These are phyloP conservation scores for Fusarium avenaceum DNA, from an alignment of 2,329 filamentous ascomycete species.

Conservation along the genomic window DNA sequence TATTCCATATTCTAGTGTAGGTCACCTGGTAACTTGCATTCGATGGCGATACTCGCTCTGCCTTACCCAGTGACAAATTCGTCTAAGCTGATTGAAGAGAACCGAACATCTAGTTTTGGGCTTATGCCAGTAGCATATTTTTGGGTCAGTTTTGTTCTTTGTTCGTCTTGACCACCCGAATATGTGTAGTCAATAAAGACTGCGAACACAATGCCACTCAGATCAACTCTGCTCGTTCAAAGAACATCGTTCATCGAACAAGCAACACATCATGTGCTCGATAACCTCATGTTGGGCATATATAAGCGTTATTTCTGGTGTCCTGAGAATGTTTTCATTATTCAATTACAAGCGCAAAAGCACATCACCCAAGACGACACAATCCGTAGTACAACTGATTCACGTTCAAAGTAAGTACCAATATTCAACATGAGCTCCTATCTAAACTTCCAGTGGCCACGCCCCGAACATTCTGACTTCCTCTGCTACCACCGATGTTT, in stretches of 20 bases:
- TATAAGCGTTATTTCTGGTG: background rate
- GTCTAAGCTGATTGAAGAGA: too few relatives aligned
- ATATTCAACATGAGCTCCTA: constrained; percentile 2
- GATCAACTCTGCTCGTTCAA: background rate
- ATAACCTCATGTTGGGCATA: background rate
- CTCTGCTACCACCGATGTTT: constrained; percentile 23
- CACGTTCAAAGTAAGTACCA: background rate
- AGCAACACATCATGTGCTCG: background rate
- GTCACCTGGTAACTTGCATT: too few relatives aligned
- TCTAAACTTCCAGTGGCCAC: constrained; percentile 26
- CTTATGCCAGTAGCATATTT: background rate
- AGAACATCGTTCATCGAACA: background rate
- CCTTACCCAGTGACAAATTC: too few relatives aligned
- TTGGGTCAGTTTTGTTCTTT: background rate
- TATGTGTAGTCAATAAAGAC: background rate
- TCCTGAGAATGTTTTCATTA: background rate
- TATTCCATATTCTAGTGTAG: background rate
- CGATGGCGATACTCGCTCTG: too few relatives aligned
- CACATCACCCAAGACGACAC: background rate
- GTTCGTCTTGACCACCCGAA: background rate
- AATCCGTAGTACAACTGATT: background rate
- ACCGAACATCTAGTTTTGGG: rapidly evolving
- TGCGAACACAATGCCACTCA: background rate
- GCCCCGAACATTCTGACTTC: background rate
- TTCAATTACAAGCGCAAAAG: background rate